Percentiles rank a stretch among this genome's conserved stretches.
phyloP scores from a whole-genome alignment of 1,284 basidiomycete genomes.

The Trichosporon sp. region DNA sequence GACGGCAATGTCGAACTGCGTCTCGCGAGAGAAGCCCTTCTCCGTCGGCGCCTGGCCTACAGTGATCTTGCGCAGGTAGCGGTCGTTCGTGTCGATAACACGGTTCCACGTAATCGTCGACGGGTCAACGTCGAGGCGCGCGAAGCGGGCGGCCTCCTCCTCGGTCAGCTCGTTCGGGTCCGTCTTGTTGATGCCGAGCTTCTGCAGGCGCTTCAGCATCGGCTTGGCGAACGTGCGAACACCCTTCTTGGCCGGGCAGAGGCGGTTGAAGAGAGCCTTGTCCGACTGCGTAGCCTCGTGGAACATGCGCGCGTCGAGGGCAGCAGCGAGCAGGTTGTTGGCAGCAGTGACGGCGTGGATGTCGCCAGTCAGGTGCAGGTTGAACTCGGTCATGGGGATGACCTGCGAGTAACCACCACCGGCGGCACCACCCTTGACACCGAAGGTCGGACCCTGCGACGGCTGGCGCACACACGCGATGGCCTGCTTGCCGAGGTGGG shows the following conservation, averaged over 20 bases:
- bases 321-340: slow-evolving; percentile 94
- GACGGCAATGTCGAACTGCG: slow-evolving; percentile 95
- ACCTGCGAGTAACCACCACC: slow-evolving; percentile 98
- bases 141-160: slow-evolving; percentile 85
- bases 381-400: slow-evolving; percentile 96
- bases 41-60: slow-evolving; percentile 87
- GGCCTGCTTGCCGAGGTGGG: slow-evolving; percentile 82
- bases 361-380: slow-evolving; percentile 85
- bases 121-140: slow-evolving; percentile 85
- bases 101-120: slow-evolving; percentile 97
- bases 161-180: slow-evolving; percentile 86
- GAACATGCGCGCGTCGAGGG: slow-evolving; percentile 95
- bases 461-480: slow-evolving; percentile 99
- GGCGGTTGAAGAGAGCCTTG: slow-evolving; percentile 87
- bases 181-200: slow-evolving; percentile 93
- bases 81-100: slow-evolving; percentile 93
- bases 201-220: slow-evolving; percentile 91
- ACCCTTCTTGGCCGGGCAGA: slow-evolving; percentile 90
- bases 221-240: slow-evolving; percentile 90
- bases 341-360: slow-evolving; percentile 97
- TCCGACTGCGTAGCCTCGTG: slow-evolving; percentile 95
- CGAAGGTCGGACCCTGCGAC: slow-evolving; percentile 97
- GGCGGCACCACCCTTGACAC: slow-evolving; percentile 98
- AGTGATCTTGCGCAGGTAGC: slow-evolving; percentile 91
- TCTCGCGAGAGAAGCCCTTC: slow-evolving; percentile 78